phyloP scores from a whole-genome alignment of 495 filamentous ascomycete genomes.

The Chaetomium tenue region DNA sequence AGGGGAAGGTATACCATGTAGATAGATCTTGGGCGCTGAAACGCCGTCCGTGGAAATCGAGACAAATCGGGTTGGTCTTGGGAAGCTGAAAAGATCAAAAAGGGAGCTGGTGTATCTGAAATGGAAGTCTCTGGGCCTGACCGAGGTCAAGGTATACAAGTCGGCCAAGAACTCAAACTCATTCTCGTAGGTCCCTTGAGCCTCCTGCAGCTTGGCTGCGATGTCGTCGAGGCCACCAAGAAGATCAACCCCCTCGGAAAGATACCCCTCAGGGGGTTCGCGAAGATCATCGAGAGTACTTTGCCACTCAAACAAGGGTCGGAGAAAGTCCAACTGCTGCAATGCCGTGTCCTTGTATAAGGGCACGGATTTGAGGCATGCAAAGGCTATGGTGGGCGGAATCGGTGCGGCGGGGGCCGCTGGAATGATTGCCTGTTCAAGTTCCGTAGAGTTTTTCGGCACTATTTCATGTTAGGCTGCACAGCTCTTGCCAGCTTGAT shows the following conservation, averaged over 20 bases:
- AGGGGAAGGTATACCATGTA: constrained; percentile 13
- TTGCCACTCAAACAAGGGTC: constrained; percentile 32
- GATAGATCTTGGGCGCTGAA: constrained; percentile 19
- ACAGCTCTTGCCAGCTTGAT: too few species aligned
- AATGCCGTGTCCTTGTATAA: constrained; percentile 22
- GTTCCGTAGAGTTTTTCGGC: not conserved
- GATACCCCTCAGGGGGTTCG: constrained; percentile 43
- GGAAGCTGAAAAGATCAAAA: constrained; percentile 24
- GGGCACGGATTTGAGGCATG: constrained; percentile 27
- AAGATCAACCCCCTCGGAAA: constrained; percentile 43
- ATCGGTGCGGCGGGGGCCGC: constrained; percentile 20
- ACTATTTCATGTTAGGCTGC: not conserved
- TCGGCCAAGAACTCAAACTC: constrained; percentile 54
- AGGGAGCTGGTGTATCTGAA: constrained; percentile 14
- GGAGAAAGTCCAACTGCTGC: constrained; percentile 21
- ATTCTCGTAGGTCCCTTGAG: constrained; percentile 38
- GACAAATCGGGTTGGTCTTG: constrained; percentile 19
- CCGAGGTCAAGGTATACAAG: constrained; percentile 10
- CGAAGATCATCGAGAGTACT: constrained; percentile 46
- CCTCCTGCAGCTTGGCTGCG: constrained; percentile 19
- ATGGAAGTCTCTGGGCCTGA: constrained; percentile 23
- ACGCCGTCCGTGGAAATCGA: constrained; percentile 26
- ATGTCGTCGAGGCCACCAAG: constrained; percentile 41
- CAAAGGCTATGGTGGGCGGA: constrained; percentile 20
- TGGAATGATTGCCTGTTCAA: constrained; percentile 5